A percentile compares a stretch with the other conserved stretches of the same genome.
These are phyloP conservation scores for Cicer chorassanicum DNA, from an alignment of 306 rosid species.

Conservation along the genomic window DNA sequence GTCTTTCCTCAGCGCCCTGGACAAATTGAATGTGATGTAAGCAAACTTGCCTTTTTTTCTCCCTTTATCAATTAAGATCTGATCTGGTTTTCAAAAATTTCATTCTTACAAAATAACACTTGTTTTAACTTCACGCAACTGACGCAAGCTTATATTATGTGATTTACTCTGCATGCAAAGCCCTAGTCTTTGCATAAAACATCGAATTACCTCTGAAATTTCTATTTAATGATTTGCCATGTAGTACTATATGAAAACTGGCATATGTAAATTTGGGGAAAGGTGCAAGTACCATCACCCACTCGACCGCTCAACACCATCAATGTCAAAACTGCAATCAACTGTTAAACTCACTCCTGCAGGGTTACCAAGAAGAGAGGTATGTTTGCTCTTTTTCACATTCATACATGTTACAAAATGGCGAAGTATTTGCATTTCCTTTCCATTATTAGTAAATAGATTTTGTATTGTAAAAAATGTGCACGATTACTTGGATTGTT, in stretches of 20 bases:
- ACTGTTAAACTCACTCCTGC: constrained; percentile 83
- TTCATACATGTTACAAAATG: constrained; percentile 12
- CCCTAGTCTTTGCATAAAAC: not conserved
- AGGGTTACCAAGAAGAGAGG: constrained; percentile 98
- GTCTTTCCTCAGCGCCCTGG: constrained; percentile 92
- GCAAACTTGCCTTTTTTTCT: constrained; percentile 40
- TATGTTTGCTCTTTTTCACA: constrained; percentile 41
- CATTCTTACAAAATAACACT: not conserved
- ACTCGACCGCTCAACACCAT: constrained; percentile 73
- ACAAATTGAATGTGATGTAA: constrained; percentile 87
- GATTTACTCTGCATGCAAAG: constrained; percentile 7
- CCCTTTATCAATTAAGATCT: not conserved
- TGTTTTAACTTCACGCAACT: constrained; percentile 5
- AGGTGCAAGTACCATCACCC: constrained; percentile 94
- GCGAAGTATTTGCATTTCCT: constrained; percentile 16
- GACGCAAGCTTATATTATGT: not conserved
- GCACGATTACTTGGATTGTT: constrained; percentile 2
- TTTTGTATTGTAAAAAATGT: constrained; percentile 6
- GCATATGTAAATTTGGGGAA: constrained; percentile 83
- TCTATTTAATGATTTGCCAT: constrained; percentile 27
- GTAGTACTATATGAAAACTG: constrained; percentile 95
- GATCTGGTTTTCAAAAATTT: constrained; percentile 21
- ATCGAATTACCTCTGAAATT: constrained; percentile 14
- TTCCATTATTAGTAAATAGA: not conserved
- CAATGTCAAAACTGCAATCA: constrained; percentile 53